phyloP scores from a whole-genome alignment of 2,329 filamentous ascomycete genomes.

The Phialophora chinensis region DNA sequence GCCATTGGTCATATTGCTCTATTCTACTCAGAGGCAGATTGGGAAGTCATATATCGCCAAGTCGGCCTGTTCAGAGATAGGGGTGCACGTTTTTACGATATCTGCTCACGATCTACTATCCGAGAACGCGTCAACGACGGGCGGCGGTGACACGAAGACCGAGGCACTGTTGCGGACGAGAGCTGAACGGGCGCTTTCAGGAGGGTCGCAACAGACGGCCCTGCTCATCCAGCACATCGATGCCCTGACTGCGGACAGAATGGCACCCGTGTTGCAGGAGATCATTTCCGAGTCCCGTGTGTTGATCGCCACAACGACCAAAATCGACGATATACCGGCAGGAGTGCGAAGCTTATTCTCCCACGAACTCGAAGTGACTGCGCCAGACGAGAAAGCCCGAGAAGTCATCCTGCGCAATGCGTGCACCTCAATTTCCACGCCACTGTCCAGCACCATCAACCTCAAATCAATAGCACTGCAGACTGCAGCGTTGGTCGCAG shows the following conservation, averaged over 20 bases:
- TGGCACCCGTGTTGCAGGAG: constrained; percentile 82
- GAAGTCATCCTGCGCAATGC: constrained; percentile 84
- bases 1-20: constrained; percentile 83
- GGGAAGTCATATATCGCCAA: constrained; percentile 83
- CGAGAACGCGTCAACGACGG: constrained; percentile 74
- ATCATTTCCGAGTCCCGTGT: constrained; percentile 80
- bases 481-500: constrained; percentile 92
- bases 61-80: constrained; percentile 83
- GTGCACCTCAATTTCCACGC: constrained; percentile 74
- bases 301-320: constrained; percentile 90
- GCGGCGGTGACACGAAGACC: constrained; percentile 89
- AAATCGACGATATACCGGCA: constrained; percentile 92
- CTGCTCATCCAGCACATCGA: constrained; percentile 90
- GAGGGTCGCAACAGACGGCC: constrained; percentile 81
- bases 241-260: constrained; percentile 86
- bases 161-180: constrained; percentile 87
- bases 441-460: constrained; percentile 82
- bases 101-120: constrained; percentile 93
- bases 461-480: constrained; percentile 86
- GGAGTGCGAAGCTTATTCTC: constrained; percentile 89
- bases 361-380: constrained; percentile 91
- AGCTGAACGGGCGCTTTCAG: constrained; percentile 85
- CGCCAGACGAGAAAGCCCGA: constrained; percentile 89
- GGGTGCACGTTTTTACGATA: constrained; percentile 84
- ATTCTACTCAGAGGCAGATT: constrained; percentile 90